Evolutionary conservation across 2,329 filamentous ascomycete species (phyloP).

Genomic region (Huntiella bhutanensis): DNA sequence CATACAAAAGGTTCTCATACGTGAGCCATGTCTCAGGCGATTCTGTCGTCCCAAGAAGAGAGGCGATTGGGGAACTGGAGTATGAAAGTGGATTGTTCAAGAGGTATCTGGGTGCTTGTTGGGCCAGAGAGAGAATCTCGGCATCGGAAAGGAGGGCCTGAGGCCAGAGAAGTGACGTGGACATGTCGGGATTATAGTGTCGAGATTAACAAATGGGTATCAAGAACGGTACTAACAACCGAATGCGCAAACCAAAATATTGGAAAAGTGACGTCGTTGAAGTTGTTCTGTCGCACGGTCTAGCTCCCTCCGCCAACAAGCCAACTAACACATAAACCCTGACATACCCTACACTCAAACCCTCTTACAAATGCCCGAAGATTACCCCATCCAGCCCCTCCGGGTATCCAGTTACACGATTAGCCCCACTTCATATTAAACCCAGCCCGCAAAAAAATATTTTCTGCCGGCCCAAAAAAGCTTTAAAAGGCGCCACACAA

Average conservation of each 20-base stretch:
- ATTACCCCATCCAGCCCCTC: no score
- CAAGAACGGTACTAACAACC: no score
- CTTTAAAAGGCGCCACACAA: conserved; percentile 5
- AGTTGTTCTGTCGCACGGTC: no score
- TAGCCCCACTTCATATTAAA: conserved; percentile 5
- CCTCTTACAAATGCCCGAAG: not conserved
- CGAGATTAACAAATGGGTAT: not conserved
- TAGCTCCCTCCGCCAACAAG: no score
- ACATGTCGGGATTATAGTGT: conserved; percentile 20
- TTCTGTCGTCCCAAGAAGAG: conserved; percentile 41
- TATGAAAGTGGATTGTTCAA: conserved; percentile 33
- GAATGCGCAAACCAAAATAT: no score
- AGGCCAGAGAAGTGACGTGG: conserved; percentile 34
- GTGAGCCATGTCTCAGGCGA: conserved; percentile 64
- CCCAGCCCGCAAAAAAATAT: not conserved
- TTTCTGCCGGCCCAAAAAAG: not conserved
- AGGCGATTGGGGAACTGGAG: conserved; percentile 33
- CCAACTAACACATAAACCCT: no score
- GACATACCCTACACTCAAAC: not conserved
- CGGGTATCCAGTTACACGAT: not conserved
- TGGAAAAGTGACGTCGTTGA: no score
- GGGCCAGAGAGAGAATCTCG: conserved; percentile 38
- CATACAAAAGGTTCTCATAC: conserved; percentile 72
- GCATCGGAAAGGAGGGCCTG: conserved; percentile 36
- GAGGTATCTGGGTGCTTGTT: conserved; percentile 39